Percentiles rank a stretch among this genome's conserved stretches.
These are phyloP conservation scores for Pseudogymnoascus sp. DNA, from an alignment of 2,329 filamentous ascomycete species.

Conservation along the genomic window DNA sequence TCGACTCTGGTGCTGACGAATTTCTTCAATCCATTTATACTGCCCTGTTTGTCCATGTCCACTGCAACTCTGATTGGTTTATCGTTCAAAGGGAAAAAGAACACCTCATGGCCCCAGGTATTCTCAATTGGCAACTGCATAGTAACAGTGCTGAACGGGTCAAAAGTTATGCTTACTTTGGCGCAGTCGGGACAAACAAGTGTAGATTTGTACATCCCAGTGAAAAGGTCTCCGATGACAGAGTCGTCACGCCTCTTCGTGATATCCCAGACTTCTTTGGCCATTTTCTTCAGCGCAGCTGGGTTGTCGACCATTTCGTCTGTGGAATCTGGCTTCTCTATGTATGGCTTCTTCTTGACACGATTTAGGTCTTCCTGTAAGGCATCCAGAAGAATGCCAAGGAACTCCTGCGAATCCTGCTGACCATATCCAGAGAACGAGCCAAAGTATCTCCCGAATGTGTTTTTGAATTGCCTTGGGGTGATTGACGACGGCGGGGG, in stretches of 20 bases:
- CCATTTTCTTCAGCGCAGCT: constrained; percentile 74
- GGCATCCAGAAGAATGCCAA: constrained; percentile 89
- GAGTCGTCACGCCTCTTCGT: constrained; percentile 91
- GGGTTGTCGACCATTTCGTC: constrained; percentile 88
- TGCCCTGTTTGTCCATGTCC: constrained; percentile 72
- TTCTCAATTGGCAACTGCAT: constrained; percentile 83
- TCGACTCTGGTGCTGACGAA: constrained; percentile 62
- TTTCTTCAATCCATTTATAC: constrained; percentile 61
- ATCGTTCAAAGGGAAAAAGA: constrained; percentile 70
- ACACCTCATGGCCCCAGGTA: constrained; percentile 67
- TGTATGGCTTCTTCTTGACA: constrained; percentile 91
- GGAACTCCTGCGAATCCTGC: constrained; percentile 94
- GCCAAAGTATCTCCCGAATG: constrained; percentile 72
- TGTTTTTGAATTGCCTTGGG: constrained; percentile 74
- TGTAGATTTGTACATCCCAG: constrained; percentile 97
- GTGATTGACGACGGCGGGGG: constrained; percentile 60
- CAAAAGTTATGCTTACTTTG: constrained; percentile 97
- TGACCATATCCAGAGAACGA: constrained; percentile 92
- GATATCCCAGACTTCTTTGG: constrained; percentile 82
- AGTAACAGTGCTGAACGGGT: constrained; percentile 92
- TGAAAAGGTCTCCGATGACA: constrained; percentile 90
- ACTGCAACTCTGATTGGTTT: constrained; percentile 65
- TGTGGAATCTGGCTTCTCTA: constrained; percentile 94
- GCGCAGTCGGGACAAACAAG: constrained; percentile 83
- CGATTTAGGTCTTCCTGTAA: constrained; percentile 93